A percentile compares a stretch with the other conserved stretches of the same genome.
Conservation (phyloP, 2,329 filamentous ascomycete genomes). For the Fusarium sp. region DNA sequence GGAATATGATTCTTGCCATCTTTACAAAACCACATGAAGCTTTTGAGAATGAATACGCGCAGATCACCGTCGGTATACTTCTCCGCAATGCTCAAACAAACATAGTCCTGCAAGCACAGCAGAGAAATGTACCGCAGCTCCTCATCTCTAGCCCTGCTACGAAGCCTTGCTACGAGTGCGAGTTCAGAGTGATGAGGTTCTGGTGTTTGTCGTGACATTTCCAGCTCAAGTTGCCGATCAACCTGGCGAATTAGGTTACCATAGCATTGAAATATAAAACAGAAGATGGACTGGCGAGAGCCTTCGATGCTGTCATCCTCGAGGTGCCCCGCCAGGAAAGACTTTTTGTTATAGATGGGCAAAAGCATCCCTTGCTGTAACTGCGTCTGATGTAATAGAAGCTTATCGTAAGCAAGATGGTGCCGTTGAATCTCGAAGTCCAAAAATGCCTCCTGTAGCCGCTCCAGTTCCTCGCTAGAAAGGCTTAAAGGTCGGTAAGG, state of each 20-base stretch:
- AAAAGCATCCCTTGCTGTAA: neutral
- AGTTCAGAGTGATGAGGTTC: accelerated
- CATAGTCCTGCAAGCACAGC: neutral
- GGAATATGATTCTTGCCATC: neutral
- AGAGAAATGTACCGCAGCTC: neutral
- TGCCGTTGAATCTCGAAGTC: neutral
- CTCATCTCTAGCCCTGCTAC: neutral
- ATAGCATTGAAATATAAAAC: neutral
- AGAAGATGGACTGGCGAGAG: neutral
- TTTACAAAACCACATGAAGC: neutral
- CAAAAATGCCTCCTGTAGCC: neutral
- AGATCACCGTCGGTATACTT: accelerated
- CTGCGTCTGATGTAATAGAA: neutral
- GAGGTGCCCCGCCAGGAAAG: neutral
- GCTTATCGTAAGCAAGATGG: neutral
- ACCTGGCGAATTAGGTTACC: neutral
- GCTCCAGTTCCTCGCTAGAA: neutral
- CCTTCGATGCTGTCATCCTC: neutral
- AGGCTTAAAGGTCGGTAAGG: neutral
- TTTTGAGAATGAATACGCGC: accelerated
- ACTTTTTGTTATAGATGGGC: neutral
- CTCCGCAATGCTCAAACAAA: accelerated
- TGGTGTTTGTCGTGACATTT: neutral
- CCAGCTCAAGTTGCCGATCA: neutral
- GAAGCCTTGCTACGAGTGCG: accelerated